These are phyloP conservation scores for Chrysoporthe puriensis DNA, from an alignment of 2,329 filamentous ascomycete genomes.

Conservation along the genomic window DNA sequence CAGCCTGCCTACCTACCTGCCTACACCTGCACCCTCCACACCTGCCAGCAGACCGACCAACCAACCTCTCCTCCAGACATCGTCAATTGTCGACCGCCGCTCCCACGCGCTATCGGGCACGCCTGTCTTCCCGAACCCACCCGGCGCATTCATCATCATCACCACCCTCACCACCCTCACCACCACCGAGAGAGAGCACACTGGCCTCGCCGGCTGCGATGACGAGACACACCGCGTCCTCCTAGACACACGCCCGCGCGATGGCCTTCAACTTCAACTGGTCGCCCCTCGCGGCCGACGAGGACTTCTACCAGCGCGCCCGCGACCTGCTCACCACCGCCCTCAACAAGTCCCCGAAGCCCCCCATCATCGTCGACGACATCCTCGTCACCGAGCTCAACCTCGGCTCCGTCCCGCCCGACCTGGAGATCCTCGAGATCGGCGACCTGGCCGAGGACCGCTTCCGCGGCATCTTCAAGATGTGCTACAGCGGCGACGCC, in stretches of 20 bases:
- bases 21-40: no score
- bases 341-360: conserved; percentile 96
- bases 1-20: no score
- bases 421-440: conserved; percentile 96
- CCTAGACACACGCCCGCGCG: conserved; percentile 39
- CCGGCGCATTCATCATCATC: conserved; percentile 3
- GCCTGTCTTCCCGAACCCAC: background rate
- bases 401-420: conserved; percentile 89
- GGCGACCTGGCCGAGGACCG: conserved; percentile 96
- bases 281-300: conserved; percentile 97
- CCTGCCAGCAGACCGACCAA: background rate
- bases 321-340: conserved; percentile 93
- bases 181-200: conserved; percentile 1
- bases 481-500: conserved; percentile 95
- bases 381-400: conserved; percentile 98
- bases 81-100: no score
- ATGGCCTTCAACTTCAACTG: conserved; percentile 99
- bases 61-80: background rate
- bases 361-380: conserved; percentile 98
- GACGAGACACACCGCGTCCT: conserved; percentile 40
- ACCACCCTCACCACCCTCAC: background rate
- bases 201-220: conserved; percentile 29
- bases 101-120: background rate
- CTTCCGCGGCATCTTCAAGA: conserved; percentile 98
- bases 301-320: conserved; percentile 84